These are phyloP conservation scores for Thalassiosira sp. DNA, from an alignment of 352 stramenopile genomes.

Conservation along the genomic window DNA sequence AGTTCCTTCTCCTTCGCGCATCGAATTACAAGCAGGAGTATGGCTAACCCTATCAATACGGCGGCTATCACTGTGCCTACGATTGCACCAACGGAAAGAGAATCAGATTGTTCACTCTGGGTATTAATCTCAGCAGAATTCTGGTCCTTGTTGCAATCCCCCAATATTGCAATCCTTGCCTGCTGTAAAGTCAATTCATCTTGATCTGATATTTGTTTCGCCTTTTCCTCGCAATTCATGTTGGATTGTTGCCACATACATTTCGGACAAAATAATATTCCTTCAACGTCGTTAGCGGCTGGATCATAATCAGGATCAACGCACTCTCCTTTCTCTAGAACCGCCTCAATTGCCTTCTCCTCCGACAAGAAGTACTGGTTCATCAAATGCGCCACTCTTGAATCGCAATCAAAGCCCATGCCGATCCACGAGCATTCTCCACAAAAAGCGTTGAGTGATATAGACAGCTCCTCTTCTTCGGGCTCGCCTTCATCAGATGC, in stretches of 20 bases:
- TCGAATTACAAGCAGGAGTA: too few species aligned
- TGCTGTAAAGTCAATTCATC: background rate
- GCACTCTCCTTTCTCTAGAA: background rate
- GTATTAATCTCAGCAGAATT: background rate
- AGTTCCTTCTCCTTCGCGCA: too few species aligned
- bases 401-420: too few species aligned
- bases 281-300: too few species aligned
- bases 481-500: background rate
- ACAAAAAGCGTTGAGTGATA: background rate
- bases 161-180: background rate
- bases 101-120: background rate
- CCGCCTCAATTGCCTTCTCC: background rate
- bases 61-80: background rate
- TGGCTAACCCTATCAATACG: too few species aligned
- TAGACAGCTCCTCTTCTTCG: background rate
- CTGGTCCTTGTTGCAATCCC: background rate
- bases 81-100: background rate
- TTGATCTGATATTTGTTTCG: background rate
- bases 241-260: background rate
- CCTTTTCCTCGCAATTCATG: background rate
- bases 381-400: too few species aligned
- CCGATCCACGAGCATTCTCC: background rate
- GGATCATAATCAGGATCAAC: too few species aligned
- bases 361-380: too few species aligned
- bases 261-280: background rate